Evolutionary conservation across 805 yeast species (phyloP), one percentile per base, ranked within the genome.

Genomic region (Sugiyamaella marilandica): DNA sequence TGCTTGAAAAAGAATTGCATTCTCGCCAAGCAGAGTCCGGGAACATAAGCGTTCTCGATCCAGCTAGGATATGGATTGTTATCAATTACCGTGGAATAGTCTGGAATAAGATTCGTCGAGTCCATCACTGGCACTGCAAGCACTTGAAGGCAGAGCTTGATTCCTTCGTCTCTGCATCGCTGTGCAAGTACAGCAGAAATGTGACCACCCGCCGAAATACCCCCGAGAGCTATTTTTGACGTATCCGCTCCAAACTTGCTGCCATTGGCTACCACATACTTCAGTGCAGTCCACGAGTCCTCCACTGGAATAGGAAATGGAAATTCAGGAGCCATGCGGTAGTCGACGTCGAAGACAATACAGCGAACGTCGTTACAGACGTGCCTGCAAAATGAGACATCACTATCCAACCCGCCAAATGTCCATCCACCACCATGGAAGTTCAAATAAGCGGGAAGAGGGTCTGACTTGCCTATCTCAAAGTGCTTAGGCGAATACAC

Each of bases 261-360:
- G 49, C 57, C 47, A 31, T 55, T 51, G 43, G 47, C 39, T 18
- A 26, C 19, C 3, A 19, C 49, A 50, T 46, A 43, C 45, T 21
- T 34, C 43, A 51, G 41, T 11, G 77, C 59, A 50, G 67, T 70
- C 54, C 65, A 73, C 13, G 47, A 26, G 18, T 68, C 67, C 21
- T 76, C 74, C 33, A 71, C 71, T 43, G 74, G 68, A 10, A 78
- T 75, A 2, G 81, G 81, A 57, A 65, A 77, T 19, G 75, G 74
- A 56, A 64, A 57, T 57, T 76, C 78, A 2, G 81, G 81, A 0
- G 79, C 79, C 52, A 75, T 61, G 34, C 80, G 55, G 61, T 77
- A 77, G 59, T 76, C 79, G 14, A 76, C 74, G 10, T 70, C 65
- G 9, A 77, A 63, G 13, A 74, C 77, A 18, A 49, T 34, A 29